Conservation (phyloP, 768 basidiomycete species). For the Fomitopsis pulvina region DNA sequence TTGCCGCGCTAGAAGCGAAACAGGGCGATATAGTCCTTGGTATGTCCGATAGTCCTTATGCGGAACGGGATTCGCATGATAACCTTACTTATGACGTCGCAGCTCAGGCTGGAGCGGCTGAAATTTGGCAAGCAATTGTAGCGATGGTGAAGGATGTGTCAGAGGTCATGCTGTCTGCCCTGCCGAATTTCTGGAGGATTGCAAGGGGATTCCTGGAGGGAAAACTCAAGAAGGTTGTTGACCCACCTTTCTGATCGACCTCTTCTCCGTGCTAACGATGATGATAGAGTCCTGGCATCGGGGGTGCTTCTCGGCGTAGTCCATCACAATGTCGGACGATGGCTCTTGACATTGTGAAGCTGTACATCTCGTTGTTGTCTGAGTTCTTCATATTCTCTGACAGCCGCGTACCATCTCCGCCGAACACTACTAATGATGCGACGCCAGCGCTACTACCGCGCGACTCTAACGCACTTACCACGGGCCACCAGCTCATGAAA, state of each 20-base stretch:
- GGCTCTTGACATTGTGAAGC: conserved; percentile 80
- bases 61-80: background rate
- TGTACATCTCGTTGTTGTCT: conserved; percentile 79
- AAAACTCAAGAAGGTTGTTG: conserved; percentile 77
- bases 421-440: conserved; percentile 29
- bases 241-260: background rate
- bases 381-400: conserved; percentile 84
- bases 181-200: conserved; percentile 94
- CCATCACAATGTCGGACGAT: conserved; percentile 80
- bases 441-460: conserved; percentile 55
- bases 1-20: conserved; percentile 56
- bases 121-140: conserved; percentile 76
- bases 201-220: conserved; percentile 89
- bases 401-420: conserved; percentile 58
- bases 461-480: conserved; percentile 77
- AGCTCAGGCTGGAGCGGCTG: conserved; percentile 69
- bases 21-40: conserved; percentile 57
- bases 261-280: background rate
- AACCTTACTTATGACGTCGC: background rate
- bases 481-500: conserved; percentile 72
- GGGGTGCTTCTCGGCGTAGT: conserved; percentile 57
- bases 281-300: background rate
- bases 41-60: conserved; percentile 26
- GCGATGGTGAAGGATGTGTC: conserved; percentile 83
- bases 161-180: conserved; percentile 73